Evolutionary conservation across 306 rosid species (phyloP).

Genomic region (Cucumis melo): DNA sequence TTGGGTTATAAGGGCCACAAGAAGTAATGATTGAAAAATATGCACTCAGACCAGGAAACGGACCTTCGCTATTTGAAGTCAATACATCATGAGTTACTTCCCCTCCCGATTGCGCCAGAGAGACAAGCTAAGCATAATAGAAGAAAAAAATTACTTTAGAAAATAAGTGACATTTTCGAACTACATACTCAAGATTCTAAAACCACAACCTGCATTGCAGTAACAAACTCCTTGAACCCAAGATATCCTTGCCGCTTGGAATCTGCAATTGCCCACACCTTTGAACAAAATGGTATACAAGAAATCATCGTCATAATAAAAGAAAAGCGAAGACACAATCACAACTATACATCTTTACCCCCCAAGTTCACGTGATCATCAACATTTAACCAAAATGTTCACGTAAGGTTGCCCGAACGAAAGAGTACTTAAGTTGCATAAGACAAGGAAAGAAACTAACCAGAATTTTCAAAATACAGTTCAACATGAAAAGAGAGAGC

Average conservation of each 20-base stretch:
- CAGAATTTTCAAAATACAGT: background rate
- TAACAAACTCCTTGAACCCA: slow-evolving; percentile 61
- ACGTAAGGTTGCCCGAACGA: background rate
- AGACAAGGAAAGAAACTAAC: background rate
- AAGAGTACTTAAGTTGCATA: background rate
- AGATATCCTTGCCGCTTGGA: slow-evolving; percentile 86
- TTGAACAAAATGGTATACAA: background rate
- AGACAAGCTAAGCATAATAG: slow-evolving; percentile 24
- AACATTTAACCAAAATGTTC: background rate
- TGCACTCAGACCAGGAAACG: background rate
- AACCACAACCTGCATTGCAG: slow-evolving; percentile 57
- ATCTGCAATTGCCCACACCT: slow-evolving; percentile 98
- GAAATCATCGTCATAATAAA: background rate
- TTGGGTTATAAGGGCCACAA: background rate
- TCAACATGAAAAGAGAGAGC: background rate
- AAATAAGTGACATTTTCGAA: background rate
- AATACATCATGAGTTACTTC: slow-evolving; percentile 29
- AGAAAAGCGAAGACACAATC: background rate
- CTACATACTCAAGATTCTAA: background rate
- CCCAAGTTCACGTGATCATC: background rate
- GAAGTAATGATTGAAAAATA: background rate
- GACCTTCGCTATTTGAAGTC: slow-evolving; percentile 24
- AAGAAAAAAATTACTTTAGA: background rate
- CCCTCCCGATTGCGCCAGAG: slow-evolving; percentile 43
- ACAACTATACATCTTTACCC: background rate